Conservation (phyloP, 2,329 filamentous ascomycete genomes). For the Lachnellula occidentalis region DNA sequence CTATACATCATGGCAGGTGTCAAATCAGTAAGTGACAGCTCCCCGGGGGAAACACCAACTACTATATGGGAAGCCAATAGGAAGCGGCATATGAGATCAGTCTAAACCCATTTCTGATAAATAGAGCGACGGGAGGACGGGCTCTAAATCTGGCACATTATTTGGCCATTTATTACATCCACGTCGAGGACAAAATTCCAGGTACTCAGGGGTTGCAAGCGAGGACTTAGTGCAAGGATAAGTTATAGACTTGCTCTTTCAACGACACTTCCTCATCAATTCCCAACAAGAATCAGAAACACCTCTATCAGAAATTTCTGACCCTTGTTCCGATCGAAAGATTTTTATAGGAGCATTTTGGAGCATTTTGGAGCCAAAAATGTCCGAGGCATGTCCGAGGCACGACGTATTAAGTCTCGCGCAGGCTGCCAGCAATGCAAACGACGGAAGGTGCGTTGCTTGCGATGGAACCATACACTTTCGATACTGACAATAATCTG, state of each 20-base stretch:
- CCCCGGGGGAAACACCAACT: not conserved
- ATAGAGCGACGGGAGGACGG: not conserved
- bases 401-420: constrained; percentile 9
- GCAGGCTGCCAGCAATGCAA: constrained; percentile 10
- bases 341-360: not conserved
- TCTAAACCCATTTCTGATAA: not conserved
- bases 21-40: not conserved
- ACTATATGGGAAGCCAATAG: not conserved
- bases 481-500: not conserved
- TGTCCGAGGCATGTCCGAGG: constrained; percentile 12
- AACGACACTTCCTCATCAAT: constrained; percentile 1
- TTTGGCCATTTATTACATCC: too few relatives aligned
- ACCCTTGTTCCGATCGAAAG: not conserved
- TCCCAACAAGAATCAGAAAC: not conserved
- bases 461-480: not conserved
- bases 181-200: too few relatives aligned
- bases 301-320: not conserved
- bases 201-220: not conserved
- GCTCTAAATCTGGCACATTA: too few relatives aligned
- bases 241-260: not conserved
- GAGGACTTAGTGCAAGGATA: not conserved
- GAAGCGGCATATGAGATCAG: not conserved
- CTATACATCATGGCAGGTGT: not conserved
- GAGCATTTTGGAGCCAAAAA: not conserved
- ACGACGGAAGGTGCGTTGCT: constrained; percentile 4